A percentile compares a stretch with the other conserved stretches of the same genome.
Evolutionary conservation across 306 rosid species (phyloP).

Genomic region (Vigna hirtella): DNA sequence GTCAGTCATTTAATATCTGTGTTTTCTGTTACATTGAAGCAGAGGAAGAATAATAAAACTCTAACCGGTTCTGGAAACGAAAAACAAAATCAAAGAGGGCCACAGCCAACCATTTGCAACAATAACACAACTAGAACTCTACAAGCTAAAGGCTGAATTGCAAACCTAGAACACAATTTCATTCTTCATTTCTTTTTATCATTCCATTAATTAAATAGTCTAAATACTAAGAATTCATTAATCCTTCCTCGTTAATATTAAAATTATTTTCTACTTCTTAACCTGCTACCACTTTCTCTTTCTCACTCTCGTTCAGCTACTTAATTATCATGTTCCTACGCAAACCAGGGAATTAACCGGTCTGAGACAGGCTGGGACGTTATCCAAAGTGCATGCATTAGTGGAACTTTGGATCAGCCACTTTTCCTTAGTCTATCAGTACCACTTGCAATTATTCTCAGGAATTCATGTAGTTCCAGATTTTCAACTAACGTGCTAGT

Average conservation of each 20-base stretch:
- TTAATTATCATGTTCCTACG: neutral
- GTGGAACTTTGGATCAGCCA: neutral
- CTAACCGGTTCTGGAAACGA: neutral
- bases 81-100: neutral
- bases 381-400: neutral
- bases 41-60: neutral
- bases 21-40: neutral
- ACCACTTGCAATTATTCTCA: constrained; percentile 16
- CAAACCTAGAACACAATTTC: constrained; percentile 16
- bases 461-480: constrained; percentile 8
- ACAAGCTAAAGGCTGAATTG: neutral
- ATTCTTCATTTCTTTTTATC: neutral
- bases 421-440: neutral
- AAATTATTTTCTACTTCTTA: neutral
- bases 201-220: neutral
- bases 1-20: neutral
- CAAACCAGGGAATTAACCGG: neutral
- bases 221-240: neutral
- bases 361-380: neutral
- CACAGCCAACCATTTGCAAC: neutral
- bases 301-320: neutral
- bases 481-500: neutral
- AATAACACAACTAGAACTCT: neutral
- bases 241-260: neutral
- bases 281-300: neutral